Base-by-base conservation (phyloP, 768 basidiomycete species). In the Paxillus involutus region DNA sequence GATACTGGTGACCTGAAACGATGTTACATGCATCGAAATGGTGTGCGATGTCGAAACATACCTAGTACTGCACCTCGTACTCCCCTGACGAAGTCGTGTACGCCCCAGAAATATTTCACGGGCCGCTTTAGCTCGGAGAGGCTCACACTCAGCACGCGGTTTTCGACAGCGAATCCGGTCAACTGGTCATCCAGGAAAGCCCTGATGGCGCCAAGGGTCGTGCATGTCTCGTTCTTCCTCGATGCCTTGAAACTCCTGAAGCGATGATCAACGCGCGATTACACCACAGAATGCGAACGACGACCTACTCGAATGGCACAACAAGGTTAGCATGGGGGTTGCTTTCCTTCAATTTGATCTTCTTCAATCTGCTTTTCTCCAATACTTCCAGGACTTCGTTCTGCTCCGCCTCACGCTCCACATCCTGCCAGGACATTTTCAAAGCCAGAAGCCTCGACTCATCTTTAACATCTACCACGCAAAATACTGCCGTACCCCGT, bases 11-110 rank as follows among this genome's bases (percentile, higher is more conserved):
- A 0, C 33, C 63, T 64, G 17, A 0, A 0, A 30, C 35, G 10
- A 12, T 6, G 12, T 39, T 12, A 44, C 17, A 40, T 21, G 26
- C 2, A 44, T 14, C 12, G 16, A 36, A 8, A 41, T 6, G 26
- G 1, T 16, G 19, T 10, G 21, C 1, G 37, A 8, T 16, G 9
- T 24, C 0, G 29, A 19, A 36, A 36, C 48, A 16, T 26, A 63
- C 63, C 61, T 14, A 55, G 21, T 1, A 63, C 21, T 1, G 59
- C 52, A 4, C 63, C 63, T 4, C 55, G 42, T 7, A 59, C 29
- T 2, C 56, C 60, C 32, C 51, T 61, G 4, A 62, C 56, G 40
- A 63, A 63, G 14, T 59, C 62, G 19, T 63, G 56, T 7, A 62
- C 29, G 0, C 58, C 49, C 58, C 60, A 59, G 19, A 63, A 62